Conservation (phyloP, 208 protist species). For the Acanthamoeba castellanii region DNA sequence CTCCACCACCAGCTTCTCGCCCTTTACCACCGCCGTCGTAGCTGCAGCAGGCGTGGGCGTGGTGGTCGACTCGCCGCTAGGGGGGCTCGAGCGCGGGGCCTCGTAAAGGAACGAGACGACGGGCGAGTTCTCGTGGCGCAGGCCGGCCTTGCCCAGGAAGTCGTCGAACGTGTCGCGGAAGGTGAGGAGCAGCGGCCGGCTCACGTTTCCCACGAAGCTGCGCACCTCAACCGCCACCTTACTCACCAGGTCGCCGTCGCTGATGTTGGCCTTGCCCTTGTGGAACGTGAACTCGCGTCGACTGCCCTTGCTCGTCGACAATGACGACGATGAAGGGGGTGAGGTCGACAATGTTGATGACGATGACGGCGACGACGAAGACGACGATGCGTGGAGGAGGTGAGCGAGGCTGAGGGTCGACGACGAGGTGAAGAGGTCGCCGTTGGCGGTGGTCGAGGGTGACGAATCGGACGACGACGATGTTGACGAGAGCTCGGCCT, state of each 20-base stretch:
- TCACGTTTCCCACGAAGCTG: constrained; percentile 15
- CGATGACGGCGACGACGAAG: no score
- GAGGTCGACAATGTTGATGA: no score
- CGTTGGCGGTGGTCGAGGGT: no score
- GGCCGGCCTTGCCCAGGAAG: constrained; percentile 10
- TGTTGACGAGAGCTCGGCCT: no score
- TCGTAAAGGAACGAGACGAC: constrained; percentile 4
- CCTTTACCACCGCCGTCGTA: background rate
- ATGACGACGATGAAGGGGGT: background rate
- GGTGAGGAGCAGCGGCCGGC: background rate
- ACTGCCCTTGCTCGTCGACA: background rate
- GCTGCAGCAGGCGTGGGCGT: background rate
- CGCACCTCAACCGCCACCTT: constrained; percentile 8
- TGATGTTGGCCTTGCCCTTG: background rate
- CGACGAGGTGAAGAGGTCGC: no score
- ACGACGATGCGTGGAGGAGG: background rate
- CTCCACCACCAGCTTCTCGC: background rate
- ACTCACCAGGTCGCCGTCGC: background rate
- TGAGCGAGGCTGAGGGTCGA: no score
- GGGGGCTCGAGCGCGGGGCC: background rate
- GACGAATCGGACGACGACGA: no score
- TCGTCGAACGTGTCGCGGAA: background rate
- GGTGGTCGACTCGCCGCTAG: background rate
- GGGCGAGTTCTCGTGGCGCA: background rate
- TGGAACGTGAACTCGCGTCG: background rate